Base-by-base conservation (phyloP, 768 basidiomycete species). In the Tulasnella sp. region DNA sequence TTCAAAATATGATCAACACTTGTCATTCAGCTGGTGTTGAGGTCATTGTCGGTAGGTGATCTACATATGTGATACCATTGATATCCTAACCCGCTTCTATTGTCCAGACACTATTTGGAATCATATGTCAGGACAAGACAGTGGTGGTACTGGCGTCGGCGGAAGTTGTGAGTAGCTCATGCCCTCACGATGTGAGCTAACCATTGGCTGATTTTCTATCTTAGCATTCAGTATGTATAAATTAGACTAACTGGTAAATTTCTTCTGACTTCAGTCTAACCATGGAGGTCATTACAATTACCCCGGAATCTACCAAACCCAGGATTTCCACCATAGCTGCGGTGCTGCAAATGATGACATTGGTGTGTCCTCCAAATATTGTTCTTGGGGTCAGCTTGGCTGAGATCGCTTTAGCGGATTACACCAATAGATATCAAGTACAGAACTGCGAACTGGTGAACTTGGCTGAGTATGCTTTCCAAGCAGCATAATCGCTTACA, bases 101-200 rank as follows among this genome's bases (percentile, higher is more conserved):
- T n/a, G n/a, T 35, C 7, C 34, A 57, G 57, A 58, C 42, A 55
- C 60, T 4, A 48, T 61, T 15, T 59, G 39, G 46, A 61, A 61
- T 37, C 60, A 61, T 49, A 61, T 61, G 60, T 45, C 53, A 12
- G 54, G 52, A 12, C 45, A 42, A 9, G 48, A 57, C 24, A 28
- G 24, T 8, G 60, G 33, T 15, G 53, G 60, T 10, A 58, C 53
- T 10, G 59, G 59, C 15, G 33, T 53, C 22, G 59, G 29, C 8
- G 57, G 58, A 8, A 48, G 42, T 20, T 51, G 58, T 58, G 45
- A 16, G 58, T 42, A 13, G 13, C 5, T 37, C n/a, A 20, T 28
- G 10, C 20, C 8, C 10, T 1, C 32, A 39, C 16, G 19, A n/a
- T 9, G 29, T 4, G n/a, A 3, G n/a, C 8, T 12, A 22, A 22